A percentile compares a stretch with the other conserved stretches of the same genome.
Conservation (phyloP, 305 asterid species). For the Withania somnifera region DNA sequence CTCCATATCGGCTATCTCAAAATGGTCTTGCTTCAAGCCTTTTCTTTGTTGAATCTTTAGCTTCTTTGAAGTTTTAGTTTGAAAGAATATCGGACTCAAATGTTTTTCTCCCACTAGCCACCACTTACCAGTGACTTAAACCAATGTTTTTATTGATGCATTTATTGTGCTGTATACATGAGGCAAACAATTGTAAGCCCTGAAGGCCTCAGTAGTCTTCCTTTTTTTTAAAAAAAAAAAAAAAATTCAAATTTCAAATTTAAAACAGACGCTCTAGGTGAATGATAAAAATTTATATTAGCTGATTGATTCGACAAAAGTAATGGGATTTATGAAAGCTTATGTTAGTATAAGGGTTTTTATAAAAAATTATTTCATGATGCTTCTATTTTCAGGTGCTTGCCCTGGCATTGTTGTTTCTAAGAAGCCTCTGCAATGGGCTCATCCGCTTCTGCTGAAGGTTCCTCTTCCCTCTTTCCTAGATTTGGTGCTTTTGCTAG, state of each 20-base stretch:
- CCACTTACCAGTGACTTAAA: neutral
- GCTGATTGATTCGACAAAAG: neutral
- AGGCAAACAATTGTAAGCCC: neutral
- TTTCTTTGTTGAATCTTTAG: neutral
- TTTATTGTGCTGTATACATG: neutral
- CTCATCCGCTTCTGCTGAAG: neutral
- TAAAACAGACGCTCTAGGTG: neutral
- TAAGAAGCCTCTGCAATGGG: neutral
- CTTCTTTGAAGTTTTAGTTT: neutral
- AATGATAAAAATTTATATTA: neutral
- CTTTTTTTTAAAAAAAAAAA: too few species aligned
- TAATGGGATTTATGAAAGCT: neutral
- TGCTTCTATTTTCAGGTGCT: neutral
- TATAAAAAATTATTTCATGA: neutral
- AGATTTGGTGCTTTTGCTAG: neutral
- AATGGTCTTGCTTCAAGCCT: slow-evolving; percentile 8
- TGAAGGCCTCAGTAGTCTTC: neutral
- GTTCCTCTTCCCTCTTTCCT: neutral
- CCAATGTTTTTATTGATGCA: neutral
- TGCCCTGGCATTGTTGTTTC: neutral
- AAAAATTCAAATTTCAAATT: neutral
- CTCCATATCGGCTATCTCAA: slow-evolving; percentile 27
- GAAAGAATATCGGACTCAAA: neutral
- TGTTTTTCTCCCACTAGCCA: too few species aligned
- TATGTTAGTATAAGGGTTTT: neutral